Conservation (phyloP, 83 land plant species). For the Isoetes engelmannii region DNA sequence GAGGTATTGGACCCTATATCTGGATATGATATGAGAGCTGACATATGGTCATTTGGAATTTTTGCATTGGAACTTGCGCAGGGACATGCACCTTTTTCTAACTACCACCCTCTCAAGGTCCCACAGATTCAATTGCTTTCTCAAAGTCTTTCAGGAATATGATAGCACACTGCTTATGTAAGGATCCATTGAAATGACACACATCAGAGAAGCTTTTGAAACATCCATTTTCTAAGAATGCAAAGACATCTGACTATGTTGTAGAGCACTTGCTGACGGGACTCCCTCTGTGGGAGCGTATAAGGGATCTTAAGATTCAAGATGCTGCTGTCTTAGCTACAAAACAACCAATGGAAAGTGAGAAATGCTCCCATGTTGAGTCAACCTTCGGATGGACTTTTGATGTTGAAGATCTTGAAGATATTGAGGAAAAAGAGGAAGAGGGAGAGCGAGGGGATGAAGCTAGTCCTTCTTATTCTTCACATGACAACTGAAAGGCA, state of each 20-base stretch:
- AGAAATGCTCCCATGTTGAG: too few relatives aligned
- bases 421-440: too few relatives aligned
- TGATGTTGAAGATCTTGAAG: too few relatives aligned
- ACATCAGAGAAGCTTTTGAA: slow-evolving; percentile 30
- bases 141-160: slow-evolving; percentile 53
- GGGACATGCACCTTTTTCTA: slow-evolving; percentile 63
- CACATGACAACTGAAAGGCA: too few relatives aligned
- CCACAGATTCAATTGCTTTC: slow-evolving; percentile 49
- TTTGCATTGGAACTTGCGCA: slow-evolving; percentile 68
- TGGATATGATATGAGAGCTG: slow-evolving; percentile 58
- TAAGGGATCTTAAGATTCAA: background rate
- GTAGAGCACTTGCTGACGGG: slow-evolving; percentile 43
- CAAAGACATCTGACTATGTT: slow-evolving; percentile 35
- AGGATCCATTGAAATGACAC: slow-evolving; percentile 24
- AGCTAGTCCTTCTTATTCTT: too few relatives aligned
- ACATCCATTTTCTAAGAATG: slow-evolving; percentile 50
- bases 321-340: background rate
- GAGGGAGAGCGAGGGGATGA: too few relatives aligned
- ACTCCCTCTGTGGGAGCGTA: slow-evolving; percentile 46
- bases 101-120: slow-evolving; percentile 56
- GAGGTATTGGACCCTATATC: slow-evolving; percentile 49
- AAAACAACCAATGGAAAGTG: too few relatives aligned
- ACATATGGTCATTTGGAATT: slow-evolving; percentile 72
- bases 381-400: too few relatives aligned
- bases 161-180: slow-evolving; percentile 29